Base-by-base conservation (phyloP, 768 basidiomycete genomes). In the Pilatotrama ljubarskyi region DNA sequence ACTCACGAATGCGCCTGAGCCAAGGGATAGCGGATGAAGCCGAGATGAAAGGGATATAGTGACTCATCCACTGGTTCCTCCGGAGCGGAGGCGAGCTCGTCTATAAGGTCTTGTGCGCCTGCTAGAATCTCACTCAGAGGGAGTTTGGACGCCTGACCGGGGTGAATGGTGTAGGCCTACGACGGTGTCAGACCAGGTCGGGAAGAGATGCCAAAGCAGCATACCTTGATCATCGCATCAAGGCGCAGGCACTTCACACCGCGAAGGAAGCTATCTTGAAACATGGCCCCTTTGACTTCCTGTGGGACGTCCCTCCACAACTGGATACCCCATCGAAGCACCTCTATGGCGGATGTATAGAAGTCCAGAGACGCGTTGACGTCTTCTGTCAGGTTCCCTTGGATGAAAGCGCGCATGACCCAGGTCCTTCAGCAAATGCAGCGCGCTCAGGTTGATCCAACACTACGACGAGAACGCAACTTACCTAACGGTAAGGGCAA, bases 251-350 rank as follows among this genome's bases (percentile, higher is more conserved):
- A 62, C 42, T 71, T 75, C n/a, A 80, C 73, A 5, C 77, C 80
- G 25, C 78, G 73, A 10, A 81, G 64, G 62, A 80, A 80, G 5
- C 74, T 74, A 2, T 55, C 43, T 26, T 76, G 72, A 51, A 83
- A 83, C 13, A 83, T 74, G 10, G 66, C 68, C 4, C 82, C 81
- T 14, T 77, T 68, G 17, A 77, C 73, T n/a, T 72, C 63, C 22
- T 38, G 57, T 1, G 75, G 62, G 8, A 82, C 76, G 58, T 80
- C 64, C 22, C 20, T 50, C 76, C 79, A 82, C 7, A 62, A 52
- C 24, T 66, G 63, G 3, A 66, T 55, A 20, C 82, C 82, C 76
- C 80, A 79, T 32, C 77, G 68, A 3, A 82, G 67, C 17, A 81
- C 59, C 14, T 79, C 77, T 18, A 80, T 53, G 5, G 74, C 75